Percentiles rank a stretch among this genome's conserved stretches.
Evolutionary conservation across 371 early-diverging fungal species (phyloP).

Genomic region (Mycotypha africana): DNA sequence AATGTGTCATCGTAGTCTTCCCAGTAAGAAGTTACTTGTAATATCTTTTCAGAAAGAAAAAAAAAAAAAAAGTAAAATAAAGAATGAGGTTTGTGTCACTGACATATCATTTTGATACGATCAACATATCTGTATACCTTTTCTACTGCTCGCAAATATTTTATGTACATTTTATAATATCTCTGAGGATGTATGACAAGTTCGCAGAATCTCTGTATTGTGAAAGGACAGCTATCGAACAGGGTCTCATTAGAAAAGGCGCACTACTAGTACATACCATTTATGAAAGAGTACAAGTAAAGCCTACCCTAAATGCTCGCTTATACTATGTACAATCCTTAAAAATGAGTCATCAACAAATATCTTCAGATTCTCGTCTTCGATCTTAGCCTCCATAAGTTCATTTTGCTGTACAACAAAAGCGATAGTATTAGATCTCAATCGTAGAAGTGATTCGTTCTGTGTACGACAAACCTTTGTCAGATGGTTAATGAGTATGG

Average conservation of each 20-base stretch:
- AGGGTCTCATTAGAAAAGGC: not conserved
- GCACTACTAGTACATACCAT: not conserved
- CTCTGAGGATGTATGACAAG: constrained; percentile 39
- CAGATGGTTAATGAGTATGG: not conserved
- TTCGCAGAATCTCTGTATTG: constrained; percentile 56
- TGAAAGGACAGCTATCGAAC: constrained; percentile 43
- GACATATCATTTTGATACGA: too few relatives aligned
- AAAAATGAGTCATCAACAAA: constrained; percentile 17
- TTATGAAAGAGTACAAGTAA: not conserved
- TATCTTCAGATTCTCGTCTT: constrained; percentile 5
- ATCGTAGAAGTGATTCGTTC: too few relatives aligned
- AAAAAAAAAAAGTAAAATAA: not conserved
- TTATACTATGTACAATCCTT: constrained; percentile 23
- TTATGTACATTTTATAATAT: constrained; percentile 47
- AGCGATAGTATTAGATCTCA: not conserved
- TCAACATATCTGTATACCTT: constrained; percentile 31
- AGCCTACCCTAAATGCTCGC: constrained; percentile 27
- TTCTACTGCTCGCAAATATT: constrained; percentile 55
- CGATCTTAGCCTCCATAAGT: constrained; percentile 17
- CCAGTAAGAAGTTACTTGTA: constrained; percentile 35
- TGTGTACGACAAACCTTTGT: not conserved
- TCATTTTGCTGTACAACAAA: constrained; percentile 21
- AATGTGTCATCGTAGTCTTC: too few relatives aligned
- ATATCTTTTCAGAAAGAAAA: not conserved
- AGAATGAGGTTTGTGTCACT: not conserved